Evolutionary conservation across 164 flowering plant species (phyloP).

Genomic region (Amborella trichopoda): DNA sequence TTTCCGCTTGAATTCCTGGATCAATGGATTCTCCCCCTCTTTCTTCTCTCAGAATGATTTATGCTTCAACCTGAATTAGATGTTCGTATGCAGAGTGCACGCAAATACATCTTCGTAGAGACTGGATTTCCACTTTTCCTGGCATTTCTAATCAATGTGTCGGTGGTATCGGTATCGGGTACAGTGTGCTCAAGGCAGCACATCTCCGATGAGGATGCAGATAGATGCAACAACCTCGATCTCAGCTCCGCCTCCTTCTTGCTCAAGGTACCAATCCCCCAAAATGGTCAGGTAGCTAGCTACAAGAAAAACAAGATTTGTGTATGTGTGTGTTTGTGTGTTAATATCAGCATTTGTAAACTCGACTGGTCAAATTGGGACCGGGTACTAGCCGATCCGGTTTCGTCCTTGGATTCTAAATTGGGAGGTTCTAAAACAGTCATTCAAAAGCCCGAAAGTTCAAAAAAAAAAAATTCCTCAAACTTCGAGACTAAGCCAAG

Average conservation of each 20-base stretch:
- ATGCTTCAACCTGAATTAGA: neutral
- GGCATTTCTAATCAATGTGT: conserved; percentile 71
- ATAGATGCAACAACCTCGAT: conserved; percentile 42
- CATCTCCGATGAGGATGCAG: conserved; percentile 13
- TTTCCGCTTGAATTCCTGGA: neutral
- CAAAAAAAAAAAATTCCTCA: too few species aligned
- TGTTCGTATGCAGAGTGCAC: conserved; percentile 43
- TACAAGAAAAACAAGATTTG: too few species aligned
- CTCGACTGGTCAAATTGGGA: too few species aligned
- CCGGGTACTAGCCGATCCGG: too few species aligned
- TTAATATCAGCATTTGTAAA: too few species aligned
- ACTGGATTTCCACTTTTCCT: conserved; percentile 71
- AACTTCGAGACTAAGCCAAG: too few species aligned
- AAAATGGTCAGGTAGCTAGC: too few species aligned
- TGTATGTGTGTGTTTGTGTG: too few species aligned
- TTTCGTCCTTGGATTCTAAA: too few species aligned
- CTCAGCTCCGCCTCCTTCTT: conserved; percentile 77
- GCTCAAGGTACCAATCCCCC: conserved; percentile 44
- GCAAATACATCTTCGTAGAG: conserved; percentile 65
- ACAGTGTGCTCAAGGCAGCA: conserved; percentile 41
- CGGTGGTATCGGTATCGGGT: conserved; percentile 63
- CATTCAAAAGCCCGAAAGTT: too few species aligned
- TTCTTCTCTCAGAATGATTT: neutral
- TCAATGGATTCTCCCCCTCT: neutral
- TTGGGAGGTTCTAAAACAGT: too few species aligned